Evolutionary conservation across 805 yeast species (phyloP).

Genomic region (Candida sonorensis): DNA sequence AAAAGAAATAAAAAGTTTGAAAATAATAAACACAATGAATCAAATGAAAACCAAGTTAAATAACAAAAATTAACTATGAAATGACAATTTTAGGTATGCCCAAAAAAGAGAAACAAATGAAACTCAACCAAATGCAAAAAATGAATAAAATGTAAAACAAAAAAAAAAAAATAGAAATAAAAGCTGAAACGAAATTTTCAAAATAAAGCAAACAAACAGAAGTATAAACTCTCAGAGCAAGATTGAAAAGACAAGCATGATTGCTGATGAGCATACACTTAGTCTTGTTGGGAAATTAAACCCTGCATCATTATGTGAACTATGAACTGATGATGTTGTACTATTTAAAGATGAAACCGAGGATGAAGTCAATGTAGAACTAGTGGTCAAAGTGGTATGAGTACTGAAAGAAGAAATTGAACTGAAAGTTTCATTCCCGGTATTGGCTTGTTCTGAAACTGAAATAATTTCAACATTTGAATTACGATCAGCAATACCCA

Average conservation of each 20-base stretch:
- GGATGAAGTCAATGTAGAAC: neutral
- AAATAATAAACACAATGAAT: too few relatives aligned
- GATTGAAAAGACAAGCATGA: neutral
- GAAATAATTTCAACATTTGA: constrained; percentile 17
- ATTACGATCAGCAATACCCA: constrained; percentile 50
- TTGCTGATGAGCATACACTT: neutral
- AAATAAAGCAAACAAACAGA: neutral
- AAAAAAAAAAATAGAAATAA: neutral
- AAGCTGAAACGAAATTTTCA: neutral
- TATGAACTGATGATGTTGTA: too few relatives aligned
- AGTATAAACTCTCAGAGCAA: constrained; percentile 1
- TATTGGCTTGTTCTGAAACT: neutral
- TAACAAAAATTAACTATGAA: too few relatives aligned
- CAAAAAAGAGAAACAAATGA: too few relatives aligned
- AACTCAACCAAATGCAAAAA: too few relatives aligned
- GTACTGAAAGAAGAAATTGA: constrained; percentile 1
- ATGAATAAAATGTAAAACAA: too few relatives aligned
- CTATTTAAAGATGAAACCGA: too few relatives aligned
- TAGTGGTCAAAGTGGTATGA: neutral
- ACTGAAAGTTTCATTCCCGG: neutral
- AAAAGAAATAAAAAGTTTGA: too few relatives aligned
- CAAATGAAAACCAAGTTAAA: too few relatives aligned
- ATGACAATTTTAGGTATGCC: too few relatives aligned
- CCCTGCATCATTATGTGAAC: too few relatives aligned
- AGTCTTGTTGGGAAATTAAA: too few relatives aligned